A percentile compares a stretch with the other conserved stretches of the same genome.
phyloP scores from a whole-genome alignment of 768 basidiomycete genomes.

The Termitomyces sp. region DNA sequence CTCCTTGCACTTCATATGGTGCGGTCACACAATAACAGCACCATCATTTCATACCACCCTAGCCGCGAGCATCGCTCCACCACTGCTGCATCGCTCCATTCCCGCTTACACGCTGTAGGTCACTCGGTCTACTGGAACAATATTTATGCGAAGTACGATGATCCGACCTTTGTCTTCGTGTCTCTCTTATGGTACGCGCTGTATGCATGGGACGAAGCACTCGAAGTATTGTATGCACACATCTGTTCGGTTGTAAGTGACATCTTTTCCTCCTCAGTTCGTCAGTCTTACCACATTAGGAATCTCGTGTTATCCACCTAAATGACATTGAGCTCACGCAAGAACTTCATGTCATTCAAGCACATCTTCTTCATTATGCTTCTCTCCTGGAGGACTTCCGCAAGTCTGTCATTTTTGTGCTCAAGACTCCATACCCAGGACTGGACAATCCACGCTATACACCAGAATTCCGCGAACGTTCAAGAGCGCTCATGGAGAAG shows the following conservation, averaged over 20 bases:
- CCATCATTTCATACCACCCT: conserved; percentile 40
- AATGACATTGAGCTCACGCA: conserved; percentile 40
- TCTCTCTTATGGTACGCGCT: conserved; percentile 52
- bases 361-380: conserved; percentile 51
- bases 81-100: conserved; percentile 26
- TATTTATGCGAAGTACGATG: conserved; percentile 32
- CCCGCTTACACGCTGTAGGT: conserved; percentile 31
- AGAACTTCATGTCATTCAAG: conserved; percentile 50
- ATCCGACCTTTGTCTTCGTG: conserved; percentile 51
- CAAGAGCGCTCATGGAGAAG: conserved; percentile 24
- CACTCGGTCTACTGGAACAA: conserved; percentile 40
- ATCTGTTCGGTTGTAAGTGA: conserved; percentile 38
- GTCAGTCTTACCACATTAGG: conserved; percentile 23
- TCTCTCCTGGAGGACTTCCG: conserved; percentile 48
- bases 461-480: conserved; percentile 11
- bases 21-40: conserved; percentile 29
- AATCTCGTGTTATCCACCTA: conserved; percentile 34
- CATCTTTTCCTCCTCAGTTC: conserved; percentile 3
- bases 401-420: conserved; percentile 45
- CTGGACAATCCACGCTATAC: conserved; percentile 21
- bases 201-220: conserved; percentile 56
- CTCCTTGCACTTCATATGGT: conserved; percentile 52
- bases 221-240: conserved; percentile 46
- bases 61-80: conserved; percentile 26
- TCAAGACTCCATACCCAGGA: conserved; percentile 42